Base-by-base conservation (phyloP, 345 rosid species). In the Passiflora organensis region DNA sequence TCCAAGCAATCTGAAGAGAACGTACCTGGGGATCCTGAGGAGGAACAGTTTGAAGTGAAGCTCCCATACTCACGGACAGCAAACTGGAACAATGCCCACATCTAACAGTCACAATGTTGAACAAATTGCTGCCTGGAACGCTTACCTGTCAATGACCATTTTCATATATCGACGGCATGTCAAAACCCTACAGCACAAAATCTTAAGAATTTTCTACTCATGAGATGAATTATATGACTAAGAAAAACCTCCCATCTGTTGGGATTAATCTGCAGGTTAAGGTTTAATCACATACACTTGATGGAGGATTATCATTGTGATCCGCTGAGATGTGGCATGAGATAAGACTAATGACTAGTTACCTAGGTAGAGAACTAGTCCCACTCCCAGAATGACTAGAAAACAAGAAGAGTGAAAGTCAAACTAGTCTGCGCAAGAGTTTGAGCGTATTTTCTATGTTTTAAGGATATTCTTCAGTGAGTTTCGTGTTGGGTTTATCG, bases 81-180 rank as follows among this genome's bases (percentile, higher is more conserved):
- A 89, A 57, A 80, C 86, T 93, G 56, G 87, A 78, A 59, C 99
- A 93, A 58, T 89, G 85, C 62, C 99, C 99, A 65, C 99, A 93
- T 74, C 97, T 78, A 20, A 93, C 97, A 10, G 99, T 93, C 72
- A 86, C 97, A 32, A 82, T 66, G 60, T 75, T 81, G 76, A 58
- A 73, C 79, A 84, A 34, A 60, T 74, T 86, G 71, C 74, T 78
- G 68, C 78, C 59, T 64, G 99, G 99, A 48, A 93, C 99, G 71
- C 80, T 84, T 23, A 93, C 99, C 99, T 93, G 84, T 51, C 32
- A 36, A 22, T 18, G n/a, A 23, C 11, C 13, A 23, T 15, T 11
- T 12, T 41, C 13, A 2, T 12, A 41, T 41, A 2, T 39, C 43
- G 12, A 4, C 43, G 12, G 12, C 43, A 39, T 39, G 2, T 39